A percentile compares a stretch with the other conserved stretches of the same genome.
These are phyloP conservation scores for Annulohypoxylon bovei DNA, from an alignment of 495 filamentous ascomycete genomes.

Conservation along the genomic window DNA sequence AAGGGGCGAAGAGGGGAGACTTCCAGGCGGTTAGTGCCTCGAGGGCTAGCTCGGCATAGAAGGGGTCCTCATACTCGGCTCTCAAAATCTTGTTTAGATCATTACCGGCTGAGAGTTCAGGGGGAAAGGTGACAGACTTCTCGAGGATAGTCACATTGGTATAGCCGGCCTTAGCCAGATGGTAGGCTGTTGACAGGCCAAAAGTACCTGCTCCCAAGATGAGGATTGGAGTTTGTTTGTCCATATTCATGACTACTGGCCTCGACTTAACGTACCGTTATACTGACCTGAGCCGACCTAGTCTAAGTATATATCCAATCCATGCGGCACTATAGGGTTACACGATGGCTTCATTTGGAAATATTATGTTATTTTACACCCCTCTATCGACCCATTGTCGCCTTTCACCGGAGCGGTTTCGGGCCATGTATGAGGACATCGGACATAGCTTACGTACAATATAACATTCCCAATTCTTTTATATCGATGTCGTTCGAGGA, in stretches of 20 bases:
- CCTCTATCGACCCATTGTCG: background rate
- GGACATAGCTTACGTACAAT: conserved; percentile 6
- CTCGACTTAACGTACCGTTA: background rate
- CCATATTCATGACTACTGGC: background rate
- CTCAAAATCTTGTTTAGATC: conserved; percentile 68
- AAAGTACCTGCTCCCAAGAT: conserved; percentile 61
- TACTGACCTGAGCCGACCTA: background rate
- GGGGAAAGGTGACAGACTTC: conserved; percentile 52
- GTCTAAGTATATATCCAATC: no score
- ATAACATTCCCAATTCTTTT: background rate
- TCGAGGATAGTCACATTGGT: conserved; percentile 58
- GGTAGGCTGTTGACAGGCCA: conserved; percentile 61
- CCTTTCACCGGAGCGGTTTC: conserved; percentile 28
- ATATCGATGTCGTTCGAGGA: background rate
- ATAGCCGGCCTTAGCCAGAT: conserved; percentile 56
- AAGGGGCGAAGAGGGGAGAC: conserved; percentile 58
- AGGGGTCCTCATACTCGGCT: conserved; percentile 65
- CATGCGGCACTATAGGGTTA: background rate
- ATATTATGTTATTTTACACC: conserved; percentile 23
- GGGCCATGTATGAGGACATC: conserved; percentile 20
- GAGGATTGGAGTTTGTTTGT: conserved; percentile 41
- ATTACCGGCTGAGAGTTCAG: conserved; percentile 57
- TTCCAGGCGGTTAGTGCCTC: conserved; percentile 44
- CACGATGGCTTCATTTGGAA: conserved; percentile 17
- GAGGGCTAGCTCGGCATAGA: conserved; percentile 62